Evolutionary conservation across 768 basidiomycete species (phyloP), one percentile per base, ranked within the genome.

Genomic region (Termitomyces sp.): DNA sequence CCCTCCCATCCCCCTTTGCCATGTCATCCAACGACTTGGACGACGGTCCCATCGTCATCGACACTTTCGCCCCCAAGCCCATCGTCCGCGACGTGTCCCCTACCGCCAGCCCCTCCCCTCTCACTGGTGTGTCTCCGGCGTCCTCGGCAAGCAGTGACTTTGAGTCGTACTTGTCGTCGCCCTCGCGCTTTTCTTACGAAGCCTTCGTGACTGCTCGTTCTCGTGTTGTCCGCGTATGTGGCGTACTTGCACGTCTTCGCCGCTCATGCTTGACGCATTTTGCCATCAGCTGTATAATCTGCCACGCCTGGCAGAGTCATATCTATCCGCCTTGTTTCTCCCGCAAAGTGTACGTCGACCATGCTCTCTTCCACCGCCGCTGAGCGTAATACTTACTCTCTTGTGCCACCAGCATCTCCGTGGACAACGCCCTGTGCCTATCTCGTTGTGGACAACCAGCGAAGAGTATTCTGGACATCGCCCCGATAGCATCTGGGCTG

Each of bases 201-300:
- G 72, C 77, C 6, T 85, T 85, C 62, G 62, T 80, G 25, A 65
- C 72, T 34, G 78, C 81, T 44, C 75, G 76, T 41, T 84, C 83
- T 32, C 78, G 83, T 56, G 81, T 77, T n/a, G 73, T 84, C 27
- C 76, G 75, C 53, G 84, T 83, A 59, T 63, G 82, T 75, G 62
- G 42, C 60, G 54, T 64, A 53, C 41, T n/a, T n/a, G n/a, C 43
- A 42, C 31, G 21, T 32, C 35, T 45, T 57, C n/a, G 58, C 41
- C 45, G 57, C 56, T 52, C 49, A 59, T 48, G 38, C 51, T 43
- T 34, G 57, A 53, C 54, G 59, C 59, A 27, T 56, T 50, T 34
- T 12, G 46, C 59, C 46, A 19, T 45, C 48, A 79, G 78, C 63
- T 79, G 47, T 74, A 66, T 62, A 73, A 77, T 58, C 64, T 79